Conservation (phyloP, 2,329 filamentous ascomycete genomes). For the Aschersonia sp. region DNA sequence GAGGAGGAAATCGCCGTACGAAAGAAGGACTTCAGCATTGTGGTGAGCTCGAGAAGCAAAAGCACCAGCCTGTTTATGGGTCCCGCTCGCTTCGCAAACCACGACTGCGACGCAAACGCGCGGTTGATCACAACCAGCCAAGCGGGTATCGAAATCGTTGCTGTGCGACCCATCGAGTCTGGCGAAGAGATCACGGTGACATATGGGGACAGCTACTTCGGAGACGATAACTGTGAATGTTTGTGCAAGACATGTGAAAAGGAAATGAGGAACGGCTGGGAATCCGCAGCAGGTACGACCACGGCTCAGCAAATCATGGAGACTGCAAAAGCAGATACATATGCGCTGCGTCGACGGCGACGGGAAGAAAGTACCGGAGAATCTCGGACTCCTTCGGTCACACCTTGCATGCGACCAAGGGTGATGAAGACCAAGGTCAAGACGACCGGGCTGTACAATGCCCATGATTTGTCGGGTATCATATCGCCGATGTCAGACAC, state of each 20-base stretch:
- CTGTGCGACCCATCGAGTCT: conserved; percentile 63
- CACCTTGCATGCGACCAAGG: conserved; percentile 38
- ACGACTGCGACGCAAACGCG: conserved; percentile 90
- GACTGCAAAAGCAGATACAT: conserved; percentile 31
- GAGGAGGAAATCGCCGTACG: conserved; percentile 66
- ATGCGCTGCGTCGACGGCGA: conserved; percentile 39
- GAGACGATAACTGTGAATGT: conserved; percentile 87
- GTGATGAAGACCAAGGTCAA: conserved; percentile 26
- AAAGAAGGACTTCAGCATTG: conserved; percentile 92
- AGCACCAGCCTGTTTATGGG: conserved; percentile 85
- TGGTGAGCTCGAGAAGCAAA: conserved; percentile 85
- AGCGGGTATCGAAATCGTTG: conserved; percentile 82
- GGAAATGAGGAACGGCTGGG: conserved; percentile 69
- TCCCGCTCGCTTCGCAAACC: conserved; percentile 90
- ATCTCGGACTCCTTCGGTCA: conserved; percentile 43
- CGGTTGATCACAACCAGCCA: conserved; percentile 69
- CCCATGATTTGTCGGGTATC: conserved; percentile 17
- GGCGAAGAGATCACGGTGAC: conserved; percentile 95
- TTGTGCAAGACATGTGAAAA: conserved; percentile 79
- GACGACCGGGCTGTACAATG: conserved; percentile 16
- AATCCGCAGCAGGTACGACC: conserved; percentile 31
- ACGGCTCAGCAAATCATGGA: conserved; percentile 39
- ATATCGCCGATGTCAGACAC: conserved; percentile 13
- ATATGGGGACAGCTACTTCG: conserved; percentile 94
- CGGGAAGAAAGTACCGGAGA: conserved; percentile 33